Conservation (phyloP, 768 basidiomycete species). For the Gloeostereum incarnatum region DNA sequence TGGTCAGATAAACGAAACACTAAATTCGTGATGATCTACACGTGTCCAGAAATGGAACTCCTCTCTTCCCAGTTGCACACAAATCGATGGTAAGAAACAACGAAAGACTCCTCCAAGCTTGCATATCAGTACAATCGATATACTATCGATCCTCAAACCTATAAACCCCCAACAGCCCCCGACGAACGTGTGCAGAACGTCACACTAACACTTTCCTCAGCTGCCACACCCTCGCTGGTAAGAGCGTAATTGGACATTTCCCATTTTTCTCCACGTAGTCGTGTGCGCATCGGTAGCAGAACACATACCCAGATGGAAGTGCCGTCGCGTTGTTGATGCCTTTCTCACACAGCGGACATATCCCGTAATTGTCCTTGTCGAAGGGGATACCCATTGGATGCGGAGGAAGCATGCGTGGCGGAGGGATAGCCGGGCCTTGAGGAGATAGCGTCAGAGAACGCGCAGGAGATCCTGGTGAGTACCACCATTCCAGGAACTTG, state of each 20-base stretch:
- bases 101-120: too few relatives aligned
- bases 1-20: too few relatives aligned
- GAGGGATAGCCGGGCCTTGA: slow-evolving; percentile 64
- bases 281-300: slow-evolving; percentile 88
- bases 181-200: slow-evolving; percentile 54
- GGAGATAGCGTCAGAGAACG: slow-evolving; percentile 56
- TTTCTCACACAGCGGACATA: slow-evolving; percentile 73
- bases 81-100: too few relatives aligned
- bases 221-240: slow-evolving; percentile 70
- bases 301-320: slow-evolving; percentile 88
- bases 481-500: slow-evolving; percentile 99
- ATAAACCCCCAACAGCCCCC: too few relatives aligned
- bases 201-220: slow-evolving; percentile 80
- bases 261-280: slow-evolving; percentile 71
- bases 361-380: slow-evolving; percentile 59
- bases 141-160: too few relatives aligned
- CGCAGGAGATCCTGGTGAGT: slow-evolving; percentile 85
- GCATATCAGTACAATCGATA: too few relatives aligned
- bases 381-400: slow-evolving; percentile 67
- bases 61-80: too few relatives aligned
- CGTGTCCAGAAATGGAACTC: too few relatives aligned
- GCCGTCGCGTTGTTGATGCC: slow-evolving; percentile 80
- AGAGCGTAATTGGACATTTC: slow-evolving; percentile 81
- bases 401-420: slow-evolving; percentile 66
- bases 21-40: too few relatives aligned